A percentile compares a stretch with the other conserved stretches of the same genome.
These are phyloP conservation scores for Aquilaria sinensis DNA, from an alignment of 345 rosid species.

Conservation along the genomic window DNA sequence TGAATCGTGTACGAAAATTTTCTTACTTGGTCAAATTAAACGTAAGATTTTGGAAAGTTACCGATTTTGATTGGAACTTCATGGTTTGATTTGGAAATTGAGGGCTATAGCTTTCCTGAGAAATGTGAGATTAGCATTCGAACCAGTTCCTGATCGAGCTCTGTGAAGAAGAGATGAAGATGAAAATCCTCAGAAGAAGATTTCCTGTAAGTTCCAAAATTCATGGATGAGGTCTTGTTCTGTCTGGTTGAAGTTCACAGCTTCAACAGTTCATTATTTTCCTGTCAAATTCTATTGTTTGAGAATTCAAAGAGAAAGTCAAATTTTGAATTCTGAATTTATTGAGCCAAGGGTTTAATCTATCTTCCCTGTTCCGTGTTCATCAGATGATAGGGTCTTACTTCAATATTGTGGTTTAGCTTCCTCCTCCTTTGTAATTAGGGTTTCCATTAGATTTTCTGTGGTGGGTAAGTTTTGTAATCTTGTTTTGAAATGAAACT, in stretches of 20 bases:
- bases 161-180: constrained; percentile 17
- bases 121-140: constrained; percentile 9
- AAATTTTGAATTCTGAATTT: not conserved
- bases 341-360: constrained; percentile 8
- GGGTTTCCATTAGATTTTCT: not conserved
- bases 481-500: too few relatives aligned
- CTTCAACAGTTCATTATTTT: too few relatives aligned
- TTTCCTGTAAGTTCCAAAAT: constrained; percentile 15
- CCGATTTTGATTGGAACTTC: too few relatives aligned
- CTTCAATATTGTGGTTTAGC: not conserved
- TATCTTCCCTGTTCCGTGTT: constrained; percentile 8
- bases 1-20: too few relatives aligned
- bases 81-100: too few relatives aligned
- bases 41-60: too few relatives aligned
- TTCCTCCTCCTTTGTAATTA: not conserved
- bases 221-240: not conserved
- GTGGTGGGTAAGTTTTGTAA: too few relatives aligned
- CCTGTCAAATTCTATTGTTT: too few relatives aligned
- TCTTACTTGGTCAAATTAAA: too few relatives aligned
- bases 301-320: too few relatives aligned
- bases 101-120: not conserved
- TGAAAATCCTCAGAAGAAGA: constrained; percentile 11
- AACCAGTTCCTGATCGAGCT: constrained; percentile 14
- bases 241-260: too few relatives aligned
- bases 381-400: constrained; percentile 6